Conservation (phyloP, 2,329 filamentous ascomycete species). For the Cucurbitaria berberidis region DNA sequence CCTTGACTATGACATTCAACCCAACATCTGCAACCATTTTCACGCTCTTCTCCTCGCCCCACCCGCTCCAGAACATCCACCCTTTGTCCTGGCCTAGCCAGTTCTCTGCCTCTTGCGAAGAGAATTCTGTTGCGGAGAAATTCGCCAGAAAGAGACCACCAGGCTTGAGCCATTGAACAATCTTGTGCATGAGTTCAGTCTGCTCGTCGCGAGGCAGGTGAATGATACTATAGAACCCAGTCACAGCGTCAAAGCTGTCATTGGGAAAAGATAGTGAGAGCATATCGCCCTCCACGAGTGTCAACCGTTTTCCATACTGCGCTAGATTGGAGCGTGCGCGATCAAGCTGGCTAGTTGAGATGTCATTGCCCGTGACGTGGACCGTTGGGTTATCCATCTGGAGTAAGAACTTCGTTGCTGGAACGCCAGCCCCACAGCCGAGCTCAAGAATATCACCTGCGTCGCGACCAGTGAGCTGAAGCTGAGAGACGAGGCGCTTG, state of each 20-base stretch:
- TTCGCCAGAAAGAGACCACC: constrained; percentile 54
- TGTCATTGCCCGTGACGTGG: constrained; percentile 52
- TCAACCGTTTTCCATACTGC: constrained; percentile 12
- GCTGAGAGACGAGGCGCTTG: constrained; percentile 18
- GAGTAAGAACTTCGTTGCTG: constrained; percentile 33
- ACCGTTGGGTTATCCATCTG: constrained; percentile 22
- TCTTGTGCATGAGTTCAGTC: constrained; percentile 52
- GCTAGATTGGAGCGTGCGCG: constrained; percentile 37
- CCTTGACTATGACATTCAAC: constrained; percentile 29
- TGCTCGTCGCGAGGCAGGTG: constrained; percentile 63
- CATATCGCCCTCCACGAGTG: constrained; percentile 52
- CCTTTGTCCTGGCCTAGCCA: constrained; percentile 46
- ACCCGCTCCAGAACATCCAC: constrained; percentile 52
- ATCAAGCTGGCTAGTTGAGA: constrained; percentile 50
- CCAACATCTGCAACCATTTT: constrained; percentile 39
- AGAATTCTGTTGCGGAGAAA: constrained; percentile 46
- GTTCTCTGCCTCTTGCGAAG: constrained; percentile 14
- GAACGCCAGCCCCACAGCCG: constrained; percentile 40
- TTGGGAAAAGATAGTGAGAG: constrained; percentile 44
- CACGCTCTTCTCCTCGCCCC: constrained; percentile 44
- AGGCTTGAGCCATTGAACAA: constrained; percentile 58
- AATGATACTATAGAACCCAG: constrained; percentile 62
- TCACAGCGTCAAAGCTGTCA: constrained; percentile 55
- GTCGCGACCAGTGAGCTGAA: constrained; percentile 2
- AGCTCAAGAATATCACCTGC: constrained; percentile 28